A percentile compares a stretch with the other conserved stretches of the same genome.
Evolutionary conservation across 1,284 basidiomycete genomes (phyloP).

Genomic region (Gymnopus androsaceus): DNA sequence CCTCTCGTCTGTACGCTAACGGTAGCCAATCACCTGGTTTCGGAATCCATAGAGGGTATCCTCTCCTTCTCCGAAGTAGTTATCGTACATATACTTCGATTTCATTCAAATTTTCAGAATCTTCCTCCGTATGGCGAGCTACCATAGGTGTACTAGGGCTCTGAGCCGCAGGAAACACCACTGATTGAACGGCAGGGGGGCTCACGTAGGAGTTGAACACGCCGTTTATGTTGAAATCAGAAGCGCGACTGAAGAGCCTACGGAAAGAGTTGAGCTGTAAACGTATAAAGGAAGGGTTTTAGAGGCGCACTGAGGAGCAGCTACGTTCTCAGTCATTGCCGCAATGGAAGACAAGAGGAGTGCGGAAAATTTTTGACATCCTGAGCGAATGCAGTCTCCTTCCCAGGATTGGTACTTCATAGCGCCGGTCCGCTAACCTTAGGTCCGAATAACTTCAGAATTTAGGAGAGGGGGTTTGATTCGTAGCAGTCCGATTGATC

Average conservation of each 20-base stretch:
- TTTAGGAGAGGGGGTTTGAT: too few species aligned
- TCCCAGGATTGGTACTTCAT: too few species aligned
- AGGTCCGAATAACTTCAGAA: too few species aligned
- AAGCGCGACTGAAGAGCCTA: not conserved
- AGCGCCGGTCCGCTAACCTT: too few species aligned
- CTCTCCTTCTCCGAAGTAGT: slow-evolving; percentile 14
- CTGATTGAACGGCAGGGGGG: not conserved
- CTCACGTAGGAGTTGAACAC: not conserved
- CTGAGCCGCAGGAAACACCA: not conserved
- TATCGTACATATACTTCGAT: not conserved
- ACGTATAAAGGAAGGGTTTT: not conserved
- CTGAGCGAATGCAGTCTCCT: too few species aligned
- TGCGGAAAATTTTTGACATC: too few species aligned
- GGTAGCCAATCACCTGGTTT: slow-evolving; percentile 24
- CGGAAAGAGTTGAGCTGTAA: not conserved
- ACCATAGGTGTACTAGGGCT: not conserved
- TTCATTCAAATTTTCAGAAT: not conserved
- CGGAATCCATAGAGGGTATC: slow-evolving; percentile 33
- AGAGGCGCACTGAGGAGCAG: not conserved
- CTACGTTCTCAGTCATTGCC: not conserved
- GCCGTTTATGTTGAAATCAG: not conserved
- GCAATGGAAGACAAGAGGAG: too few species aligned
- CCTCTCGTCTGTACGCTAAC: slow-evolving; percentile 23
- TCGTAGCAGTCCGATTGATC: too few species aligned
- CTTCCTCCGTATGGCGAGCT: not conserved